Base-by-base conservation (phyloP, 371 early-diverging fungal genomes). In the Mortierella sp. region DNA sequence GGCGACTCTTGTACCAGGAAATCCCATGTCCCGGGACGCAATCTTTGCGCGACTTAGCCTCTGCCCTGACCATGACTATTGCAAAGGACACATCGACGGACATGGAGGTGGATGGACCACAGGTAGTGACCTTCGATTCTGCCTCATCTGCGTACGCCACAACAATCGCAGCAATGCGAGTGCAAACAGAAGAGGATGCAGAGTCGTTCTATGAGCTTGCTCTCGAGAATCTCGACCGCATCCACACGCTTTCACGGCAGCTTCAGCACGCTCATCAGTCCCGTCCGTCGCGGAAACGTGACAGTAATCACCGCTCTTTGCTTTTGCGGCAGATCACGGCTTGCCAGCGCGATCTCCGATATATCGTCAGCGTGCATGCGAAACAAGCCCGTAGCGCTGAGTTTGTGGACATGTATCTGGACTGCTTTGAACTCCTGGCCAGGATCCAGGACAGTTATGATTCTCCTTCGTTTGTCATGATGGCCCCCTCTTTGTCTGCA, bases 381-480 rank as follows among this genome's bases (percentile, higher is more conserved):
- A 54, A 64, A 7, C 63, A 81, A 27, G 64, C 78, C 0, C 81
- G 84, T 19, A 83, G 80, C 52, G 81, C 85, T 0, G 81, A 83
- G 48, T 66, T 85, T 50, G 83, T 81, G 1, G 78, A 80, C n/a
- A 70, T 85, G 41, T 86, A 85, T 67, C 57, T 88, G 15, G 64
- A 84, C 34, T 83, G 87, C 58, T 88, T 79, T 49, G 76, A 85
- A 11, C 50, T 79, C 17, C 55, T 69, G 17, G 21, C 60, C 11
- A 59, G 70, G 69, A 78, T 80, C 2, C 85, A 82, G 39, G 81
- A 84, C 43, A 79, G 71, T 43, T 79, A 78, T 49, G 67, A 76
- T 7, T 72, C 80, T 1, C 81, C 85, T 0, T 78, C 82, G 2
- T 83, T 81, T 67, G 79, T 83, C 5, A 58, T 79, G 17, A 72